Conservation (phyloP, 352 stramenopile species). For the Pythium vanterpoolii region DNA sequence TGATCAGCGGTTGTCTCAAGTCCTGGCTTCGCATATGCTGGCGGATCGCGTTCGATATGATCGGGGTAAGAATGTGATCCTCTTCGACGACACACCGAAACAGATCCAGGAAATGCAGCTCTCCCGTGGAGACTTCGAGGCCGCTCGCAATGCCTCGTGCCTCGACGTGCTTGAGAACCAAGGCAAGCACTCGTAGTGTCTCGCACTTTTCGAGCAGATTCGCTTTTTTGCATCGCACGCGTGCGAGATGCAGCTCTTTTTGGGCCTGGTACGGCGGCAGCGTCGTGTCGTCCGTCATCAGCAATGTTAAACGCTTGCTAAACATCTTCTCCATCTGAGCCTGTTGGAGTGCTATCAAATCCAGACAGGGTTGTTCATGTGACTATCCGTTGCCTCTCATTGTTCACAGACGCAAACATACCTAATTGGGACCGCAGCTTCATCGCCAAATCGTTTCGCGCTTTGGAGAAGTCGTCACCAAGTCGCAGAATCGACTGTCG, state of each 20-base stretch:
- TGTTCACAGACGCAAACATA: constrained; percentile 1
- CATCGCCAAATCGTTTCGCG: constrained; percentile 32
- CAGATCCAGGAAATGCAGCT: constrained; percentile 66
- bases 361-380: background rate
- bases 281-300: constrained; percentile 48
- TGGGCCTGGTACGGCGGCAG: constrained; percentile 50
- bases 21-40: constrained; percentile 40
- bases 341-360: constrained; percentile 43
- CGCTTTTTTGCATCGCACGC: constrained; percentile 54
- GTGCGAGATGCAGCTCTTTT: constrained; percentile 56
- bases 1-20: constrained; percentile 38
- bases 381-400: background rate
- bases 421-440: constrained; percentile 53
- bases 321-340: constrained; percentile 69
- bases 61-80: constrained; percentile 56
- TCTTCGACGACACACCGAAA: constrained; percentile 67
- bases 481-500: constrained; percentile 39
- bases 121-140: constrained; percentile 42
- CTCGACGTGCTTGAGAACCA: constrained; percentile 48
- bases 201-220: constrained; percentile 57
- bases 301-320: constrained; percentile 40
- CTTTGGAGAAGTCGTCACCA: constrained; percentile 45
- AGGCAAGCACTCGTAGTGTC: constrained; percentile 48
- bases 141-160: constrained; percentile 36
- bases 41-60: constrained; percentile 50